Percentiles rank a stretch among this genome's conserved stretches.
Conservation (phyloP, 148 eudicot genomes). For the Cornus florida region DNA sequence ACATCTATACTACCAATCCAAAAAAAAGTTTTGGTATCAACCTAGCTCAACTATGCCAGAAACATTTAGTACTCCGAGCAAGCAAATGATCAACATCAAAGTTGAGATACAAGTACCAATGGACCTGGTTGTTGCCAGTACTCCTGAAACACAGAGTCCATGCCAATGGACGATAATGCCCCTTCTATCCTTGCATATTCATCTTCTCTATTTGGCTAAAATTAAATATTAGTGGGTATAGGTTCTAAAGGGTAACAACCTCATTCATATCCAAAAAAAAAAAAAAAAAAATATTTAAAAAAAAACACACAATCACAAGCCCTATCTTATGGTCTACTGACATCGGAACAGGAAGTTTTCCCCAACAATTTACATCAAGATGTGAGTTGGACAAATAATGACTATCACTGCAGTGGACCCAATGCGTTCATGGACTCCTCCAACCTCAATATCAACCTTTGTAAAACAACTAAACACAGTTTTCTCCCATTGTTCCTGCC, state of each 20-base stretch:
- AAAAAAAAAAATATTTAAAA: background rate
- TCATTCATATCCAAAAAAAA: background rate
- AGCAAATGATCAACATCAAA: background rate
- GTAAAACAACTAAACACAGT: no score
- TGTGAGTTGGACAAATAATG: constrained; percentile 44
- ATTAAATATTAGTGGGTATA: background rate
- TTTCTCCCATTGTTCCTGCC: no score
- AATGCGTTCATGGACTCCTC: constrained; percentile 17
- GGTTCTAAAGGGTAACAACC: background rate
- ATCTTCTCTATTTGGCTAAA: constrained; percentile 60
- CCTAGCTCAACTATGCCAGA: background rate
- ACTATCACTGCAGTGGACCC: constrained; percentile 68
- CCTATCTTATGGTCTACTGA: constrained; percentile 63
- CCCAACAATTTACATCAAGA: constrained; percentile 22
- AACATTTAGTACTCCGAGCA: background rate
- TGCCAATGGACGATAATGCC: constrained; percentile 34
- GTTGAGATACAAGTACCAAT: constrained; percentile 40
- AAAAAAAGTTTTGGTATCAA: background rate
- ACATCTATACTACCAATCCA: no score
- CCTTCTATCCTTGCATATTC: constrained; percentile 64
- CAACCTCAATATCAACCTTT: background rate
- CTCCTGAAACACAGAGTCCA: constrained; percentile 64
- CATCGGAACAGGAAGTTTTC: constrained; percentile 47
- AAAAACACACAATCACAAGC: background rate
- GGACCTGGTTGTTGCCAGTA: constrained; percentile 68